Evolutionary conservation across 2,329 filamentous ascomycete genomes (phyloP), one percentile per base, ranked within the genome.

Genomic region (Sporothrix humicola): DNA sequence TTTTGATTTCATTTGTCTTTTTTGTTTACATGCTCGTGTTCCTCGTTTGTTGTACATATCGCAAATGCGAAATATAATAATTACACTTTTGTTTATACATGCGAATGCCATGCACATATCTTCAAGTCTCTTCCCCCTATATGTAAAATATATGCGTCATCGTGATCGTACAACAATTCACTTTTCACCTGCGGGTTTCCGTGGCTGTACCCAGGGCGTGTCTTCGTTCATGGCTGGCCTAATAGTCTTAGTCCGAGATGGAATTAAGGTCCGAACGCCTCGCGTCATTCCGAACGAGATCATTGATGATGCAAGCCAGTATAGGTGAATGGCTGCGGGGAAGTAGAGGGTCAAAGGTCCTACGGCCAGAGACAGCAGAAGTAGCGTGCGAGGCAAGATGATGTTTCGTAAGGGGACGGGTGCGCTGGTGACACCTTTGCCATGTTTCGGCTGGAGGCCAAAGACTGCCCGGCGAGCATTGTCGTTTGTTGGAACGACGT

Each of bases 291-390:
- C 23, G 17, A 75, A 74, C 56, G 79, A 80, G 6, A 78, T 74
- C 0, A 73, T 26, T 2, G 82, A 75, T 2, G 83, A 83, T 0
- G 81, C 73, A 1, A 85, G 72, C 83, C 83, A 85, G 76, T 85
- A 85, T 10, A 85, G 76, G 71, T 85, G 84, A 37, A 85, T 74
- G 1, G 83, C 84, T 5, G 81, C 81, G 1, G 84, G 84, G 31
- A 85, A 76, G 52, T 81, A 74, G 74, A 82, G 75, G 1, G 84
- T 85, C 10, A 79, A 50, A 4, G 82, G 81, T 1, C 83, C 82
- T 4, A 84, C 76, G 10, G 76, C 69, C 12, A 80, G n/a, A 2
- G 78, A 76, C 31, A 82, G 5, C 3, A 81, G 50, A 0, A 83
- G 48, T 46, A 84, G 65, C 1, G 54, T 72, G 20, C 81, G 77